These are phyloP conservation scores for Leishmania gerbilli DNA, from an alignment of 208 protist genomes.

Conservation along the genomic window DNA sequence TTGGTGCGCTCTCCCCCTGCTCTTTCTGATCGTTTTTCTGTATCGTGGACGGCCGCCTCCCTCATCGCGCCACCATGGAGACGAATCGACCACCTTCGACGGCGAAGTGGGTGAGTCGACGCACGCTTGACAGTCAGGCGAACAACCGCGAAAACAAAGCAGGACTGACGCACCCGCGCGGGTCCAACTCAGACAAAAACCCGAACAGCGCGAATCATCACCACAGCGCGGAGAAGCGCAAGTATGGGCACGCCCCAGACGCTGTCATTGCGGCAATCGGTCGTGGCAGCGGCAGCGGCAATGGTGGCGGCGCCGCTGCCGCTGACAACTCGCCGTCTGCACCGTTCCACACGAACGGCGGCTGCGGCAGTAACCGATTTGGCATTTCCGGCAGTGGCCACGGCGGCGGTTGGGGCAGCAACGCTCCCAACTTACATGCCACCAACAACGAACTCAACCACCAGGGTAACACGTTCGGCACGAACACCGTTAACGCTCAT, in stretches of 20 bases:
- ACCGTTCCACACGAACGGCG: conserved; percentile 1
- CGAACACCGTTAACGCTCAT: conserved; percentile 9
- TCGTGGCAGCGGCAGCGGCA: conserved; percentile 2
- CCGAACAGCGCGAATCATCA: conserved; percentile 10
- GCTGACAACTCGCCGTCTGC: conserved; percentile 7
- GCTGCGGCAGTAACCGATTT: conserved; percentile 10
- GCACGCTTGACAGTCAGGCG: conserved; percentile 33
- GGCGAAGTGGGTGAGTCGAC: conserved; percentile 34
- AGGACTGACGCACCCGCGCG: conserved; percentile 7
- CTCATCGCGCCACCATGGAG: conserved; percentile 17
- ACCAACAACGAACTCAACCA: conserved; percentile 24
- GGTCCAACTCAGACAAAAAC: conserved; percentile 12
- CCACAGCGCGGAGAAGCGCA: conserved; percentile 11
- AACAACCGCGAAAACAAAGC: conserved; percentile 26
- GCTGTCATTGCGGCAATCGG: not conserved
- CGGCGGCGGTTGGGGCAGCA: conserved; percentile 13
- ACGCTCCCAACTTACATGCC: conserved; percentile 8
- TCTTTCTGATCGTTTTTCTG: not conserved
- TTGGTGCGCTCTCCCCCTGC: not conserved
- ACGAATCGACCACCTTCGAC: conserved; percentile 13
- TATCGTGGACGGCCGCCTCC: no score
- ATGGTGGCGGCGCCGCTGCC: not conserved
- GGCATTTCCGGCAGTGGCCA: conserved; percentile 9
- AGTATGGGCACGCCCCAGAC: conserved; percentile 10
- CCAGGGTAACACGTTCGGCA: conserved; percentile 9